Evolutionary conservation across 345 rosid genomes (phyloP).

Genomic region (Nasturtium officinale): DNA sequence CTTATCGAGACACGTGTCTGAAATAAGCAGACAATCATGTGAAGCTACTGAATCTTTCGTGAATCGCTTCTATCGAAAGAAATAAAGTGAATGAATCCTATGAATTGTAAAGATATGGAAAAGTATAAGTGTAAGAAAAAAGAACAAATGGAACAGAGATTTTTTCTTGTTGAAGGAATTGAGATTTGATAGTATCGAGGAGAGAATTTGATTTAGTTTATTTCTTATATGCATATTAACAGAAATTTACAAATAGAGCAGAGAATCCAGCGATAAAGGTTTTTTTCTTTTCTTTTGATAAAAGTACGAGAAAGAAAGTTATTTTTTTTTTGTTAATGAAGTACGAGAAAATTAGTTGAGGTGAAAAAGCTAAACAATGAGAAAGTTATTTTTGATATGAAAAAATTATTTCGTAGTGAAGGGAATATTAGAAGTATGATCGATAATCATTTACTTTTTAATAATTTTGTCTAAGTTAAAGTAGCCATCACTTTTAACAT

Average conservation of each 20-base stretch:
- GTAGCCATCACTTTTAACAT: neutral
- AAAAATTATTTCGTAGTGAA: neutral
- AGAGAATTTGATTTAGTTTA: neutral
- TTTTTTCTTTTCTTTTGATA: too few species aligned
- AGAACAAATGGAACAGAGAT: too few species aligned
- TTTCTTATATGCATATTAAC: neutral
- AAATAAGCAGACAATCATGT: conserved; percentile 34
- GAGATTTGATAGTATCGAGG: neutral
- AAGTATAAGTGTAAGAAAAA: neutral
- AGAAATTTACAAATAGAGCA: neutral
- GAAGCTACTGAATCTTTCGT: conserved; percentile 12
- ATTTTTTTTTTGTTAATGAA: too few species aligned
- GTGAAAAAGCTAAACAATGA: neutral
- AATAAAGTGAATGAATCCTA: conserved; percentile 3
- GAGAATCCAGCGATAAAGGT: too few species aligned
- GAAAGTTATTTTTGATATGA: neutral
- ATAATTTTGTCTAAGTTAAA: neutral
- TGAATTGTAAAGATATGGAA: neutral
- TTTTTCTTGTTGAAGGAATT: neutral
- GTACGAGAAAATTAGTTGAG: neutral
- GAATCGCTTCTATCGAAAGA: conserved; percentile 18
- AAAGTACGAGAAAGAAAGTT: too few species aligned
- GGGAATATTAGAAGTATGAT: neutral
- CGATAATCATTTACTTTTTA: neutral
- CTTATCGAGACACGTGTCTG: conserved; percentile 30